Base-by-base conservation (phyloP, 352 stramenopile genomes). In the Phytophthora constricta region DNA sequence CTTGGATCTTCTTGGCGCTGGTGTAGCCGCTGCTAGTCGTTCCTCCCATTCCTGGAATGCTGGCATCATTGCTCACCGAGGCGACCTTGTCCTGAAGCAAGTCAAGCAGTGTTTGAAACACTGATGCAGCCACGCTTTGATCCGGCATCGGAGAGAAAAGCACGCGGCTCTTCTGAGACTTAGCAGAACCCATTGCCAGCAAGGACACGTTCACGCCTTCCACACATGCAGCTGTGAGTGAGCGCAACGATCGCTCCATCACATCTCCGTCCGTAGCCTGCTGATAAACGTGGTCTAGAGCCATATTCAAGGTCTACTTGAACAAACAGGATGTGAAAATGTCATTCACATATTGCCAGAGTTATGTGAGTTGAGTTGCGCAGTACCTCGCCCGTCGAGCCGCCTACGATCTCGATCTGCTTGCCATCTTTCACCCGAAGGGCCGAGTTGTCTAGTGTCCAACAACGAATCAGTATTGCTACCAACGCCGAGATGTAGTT, bases 181-280 rank as follows among this genome's bases (percentile, higher is more conserved):
- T 70, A 0, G 67, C 58, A 27, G 80, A 85, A 11, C 83, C 81
- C 17, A 88, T 26, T 2, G 66, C 71, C 0, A 91, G 68, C 16
- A 84, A 49, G 5, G 72, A 67, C 7, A 72, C 74, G 55, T 90
- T 86, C 27, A 91, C 77, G 19, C 80, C 83, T 64, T 91, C 79
- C 2, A 74, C 70, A 11, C 66, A 82, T 1, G 80, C 76, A 8
- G 74, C 72, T 4, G 79, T 47, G 5, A 91, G 61, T 14, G 79
- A 55, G 4, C 66, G 53, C 8, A 91, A 37, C 3, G 80, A 78
- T 17, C 79, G 68, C 31, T 89, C 80, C 25, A 85, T 62, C 8
- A 91, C 45, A 5, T 86, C 80, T 23, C 28, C 37, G 60, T 80
- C 80, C 0, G 63, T 74, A 5, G 62, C 61, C 13, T 81, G 57